phyloP scores from a whole-genome alignment of 352 stramenopile genomes.

The Globisporangium radiosum region DNA sequence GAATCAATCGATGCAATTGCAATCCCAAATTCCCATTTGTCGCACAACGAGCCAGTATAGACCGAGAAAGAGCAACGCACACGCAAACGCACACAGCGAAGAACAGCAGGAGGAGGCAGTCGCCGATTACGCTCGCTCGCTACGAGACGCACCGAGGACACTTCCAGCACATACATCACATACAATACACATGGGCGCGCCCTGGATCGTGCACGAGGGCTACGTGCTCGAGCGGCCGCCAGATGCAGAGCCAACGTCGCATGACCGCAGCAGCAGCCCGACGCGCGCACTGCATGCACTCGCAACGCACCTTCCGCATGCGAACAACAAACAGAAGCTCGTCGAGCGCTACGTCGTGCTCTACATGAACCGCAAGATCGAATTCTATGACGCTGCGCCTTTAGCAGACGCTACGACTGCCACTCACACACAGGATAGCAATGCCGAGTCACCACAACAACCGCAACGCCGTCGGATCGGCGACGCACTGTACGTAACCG shows the following conservation, averaged over 20 bases:
- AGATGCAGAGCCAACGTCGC: not conserved
- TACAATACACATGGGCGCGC: conserved; percentile 22
- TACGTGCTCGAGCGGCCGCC: conserved; percentile 41
- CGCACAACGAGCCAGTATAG: too few species aligned
- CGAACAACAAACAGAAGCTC: conserved; percentile 1
- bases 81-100: too few species aligned
- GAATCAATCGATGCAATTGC: too few species aligned
- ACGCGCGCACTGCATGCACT: conserved; percentile 1
- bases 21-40: too few species aligned
- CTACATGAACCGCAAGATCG: conserved; percentile 72
- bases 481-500: conserved; percentile 43
- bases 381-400: conserved; percentile 42
- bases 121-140: too few species aligned
- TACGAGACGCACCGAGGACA: too few species aligned
- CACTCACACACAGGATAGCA: not conserved
- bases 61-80: too few species aligned
- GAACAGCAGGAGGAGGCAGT: too few species aligned
- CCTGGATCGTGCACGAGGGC: conserved; percentile 57
- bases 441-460: conserved; percentile 9
- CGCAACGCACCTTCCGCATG: conserved; percentile 1
- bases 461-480: conserved; percentile 20
- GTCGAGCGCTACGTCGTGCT: conserved; percentile 68
- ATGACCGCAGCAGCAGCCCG: conserved; percentile 1
- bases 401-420: too few species aligned
- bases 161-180: too few species aligned